Base-by-base conservation (phyloP, 768 basidiomycete genomes). In the Tylopilus sp. region DNA sequence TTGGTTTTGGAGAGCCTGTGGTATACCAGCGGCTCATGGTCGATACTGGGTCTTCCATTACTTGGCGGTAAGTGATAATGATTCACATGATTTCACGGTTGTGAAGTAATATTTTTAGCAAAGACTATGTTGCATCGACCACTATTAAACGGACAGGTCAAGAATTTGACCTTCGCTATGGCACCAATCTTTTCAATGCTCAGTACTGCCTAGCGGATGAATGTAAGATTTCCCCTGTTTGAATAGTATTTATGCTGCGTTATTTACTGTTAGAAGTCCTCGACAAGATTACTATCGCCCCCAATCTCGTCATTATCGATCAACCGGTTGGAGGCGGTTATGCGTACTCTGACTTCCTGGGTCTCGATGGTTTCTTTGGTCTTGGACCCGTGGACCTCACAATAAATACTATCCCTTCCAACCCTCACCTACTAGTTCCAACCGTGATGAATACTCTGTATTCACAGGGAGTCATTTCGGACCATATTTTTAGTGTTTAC, bases 311-410 rank as follows among this genome's bases (percentile, higher is more conserved):
- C 43, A 57, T 70, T 43, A 28, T 23, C 6, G 56, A 56, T 17
- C 69, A 69, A 40, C 58, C 63, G 6, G 69, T 70, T 18, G 62
- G 63, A 53, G 56, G 48, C 22, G 63, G 55, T 28, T 8, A 8
- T 28, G 28, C 7, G 3, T 38, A 21, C 51, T 3, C 30, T 1
- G 28, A 30, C 20, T 63, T 67, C 18, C 25, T 38, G 11, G 61
- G 54, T 30, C 47, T 65, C 6, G 61, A 64, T 25, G 65, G 65
- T 7, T 59, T 67, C 25, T 10, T 67, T 4, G 66, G 66, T n/a
- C 18, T 67, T 18, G 66, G 63, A 22, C 63, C 65, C 35, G 21
- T 48, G 20, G 52, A 51, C 20, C 57, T 61, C 13, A 65, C 62
- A 1, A 7, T 15, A 17, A 10, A 10, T 2, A 28, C 28, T 38